Evolutionary conservation across 2,329 filamentous ascomycete species (phyloP).

Genomic region (Penicillium thymicola): DNA sequence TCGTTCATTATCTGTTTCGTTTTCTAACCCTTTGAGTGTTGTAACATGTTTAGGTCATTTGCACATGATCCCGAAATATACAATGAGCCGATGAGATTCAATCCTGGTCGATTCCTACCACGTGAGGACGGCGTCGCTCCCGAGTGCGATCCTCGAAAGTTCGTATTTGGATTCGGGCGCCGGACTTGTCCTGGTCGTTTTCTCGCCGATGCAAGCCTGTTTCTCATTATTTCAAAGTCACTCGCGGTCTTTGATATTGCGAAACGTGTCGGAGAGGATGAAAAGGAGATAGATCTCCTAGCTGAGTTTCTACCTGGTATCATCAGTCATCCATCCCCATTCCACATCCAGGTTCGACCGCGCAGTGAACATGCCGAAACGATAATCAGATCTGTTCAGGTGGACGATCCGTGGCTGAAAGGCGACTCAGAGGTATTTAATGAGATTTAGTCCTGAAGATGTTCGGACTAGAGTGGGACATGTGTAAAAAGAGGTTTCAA

Average conservation of each 20-base stretch:
- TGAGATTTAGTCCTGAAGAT: not conserved
- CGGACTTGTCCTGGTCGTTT: conserved; percentile 42
- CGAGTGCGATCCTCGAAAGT: conserved; percentile 28
- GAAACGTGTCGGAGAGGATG: conserved; percentile 41
- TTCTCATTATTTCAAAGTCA: conserved; percentile 44
- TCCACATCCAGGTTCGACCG: conserved; percentile 32
- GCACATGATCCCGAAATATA: conserved; percentile 38
- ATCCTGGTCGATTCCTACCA: conserved; percentile 43
- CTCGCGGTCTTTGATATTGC: conserved; percentile 49
- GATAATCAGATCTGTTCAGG: conserved; percentile 31
- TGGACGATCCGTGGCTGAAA: not conserved
- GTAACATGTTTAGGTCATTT: not conserved
- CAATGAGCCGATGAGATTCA: conserved; percentile 37
- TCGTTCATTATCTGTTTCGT: not conserved
- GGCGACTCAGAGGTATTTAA: not conserved
- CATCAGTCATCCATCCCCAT: conserved; percentile 39
- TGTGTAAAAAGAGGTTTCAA: too few species aligned
- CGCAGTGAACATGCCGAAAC: conserved; percentile 31
- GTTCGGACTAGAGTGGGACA: not conserved
- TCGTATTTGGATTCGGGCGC: conserved; percentile 38
- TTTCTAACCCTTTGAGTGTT: not conserved
- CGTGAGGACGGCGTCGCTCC: conserved; percentile 28
- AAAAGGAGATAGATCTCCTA: conserved; percentile 34
- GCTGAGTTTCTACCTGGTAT: conserved; percentile 28
- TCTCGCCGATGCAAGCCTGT: conserved; percentile 42